Evolutionary conservation across 768 basidiomycete species (phyloP).

Genomic region (Boletus eberwhitei): DNA sequence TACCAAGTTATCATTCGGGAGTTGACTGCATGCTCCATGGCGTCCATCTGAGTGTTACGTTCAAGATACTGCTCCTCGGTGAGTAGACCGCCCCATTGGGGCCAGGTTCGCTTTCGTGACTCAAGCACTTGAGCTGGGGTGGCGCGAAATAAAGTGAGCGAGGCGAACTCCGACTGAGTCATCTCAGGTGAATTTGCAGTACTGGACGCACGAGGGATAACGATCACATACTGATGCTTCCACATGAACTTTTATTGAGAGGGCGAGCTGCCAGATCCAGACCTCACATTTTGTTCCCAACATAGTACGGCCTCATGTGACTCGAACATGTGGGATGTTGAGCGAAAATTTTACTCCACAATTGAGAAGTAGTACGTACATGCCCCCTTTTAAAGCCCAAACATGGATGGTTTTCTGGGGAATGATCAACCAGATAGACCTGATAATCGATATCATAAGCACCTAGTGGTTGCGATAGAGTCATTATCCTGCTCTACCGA

Average conservation of each 20-base stretch:
- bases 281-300: constrained; percentile 1
- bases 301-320: background rate
- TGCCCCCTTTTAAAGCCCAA: background rate
- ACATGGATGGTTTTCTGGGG: background rate
- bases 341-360: background rate
- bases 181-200: background rate
- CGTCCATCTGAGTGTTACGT: constrained; percentile 39
- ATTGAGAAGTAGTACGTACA: background rate
- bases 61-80: constrained; percentile 45
- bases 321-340: background rate
- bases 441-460: background rate
- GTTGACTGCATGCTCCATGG: constrained; percentile 41
- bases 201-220: too few relatives aligned
- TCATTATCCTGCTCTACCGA: too few relatives aligned
- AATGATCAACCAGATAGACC: background rate
- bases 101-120: constrained; percentile 38
- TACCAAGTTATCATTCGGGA: constrained; percentile 53
- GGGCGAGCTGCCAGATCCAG: background rate
- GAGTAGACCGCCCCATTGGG: constrained; percentile 44
- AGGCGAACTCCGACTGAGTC: constrained; percentile 13
- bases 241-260: background rate
- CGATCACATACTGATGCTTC: background rate
- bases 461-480: background rate
- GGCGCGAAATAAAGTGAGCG: constrained; percentile 45
- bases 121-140: constrained; percentile 44